phyloP scores from a whole-genome alignment of 2,329 filamentous ascomycete species.

The Pseudogymnoascus sp. region DNA sequence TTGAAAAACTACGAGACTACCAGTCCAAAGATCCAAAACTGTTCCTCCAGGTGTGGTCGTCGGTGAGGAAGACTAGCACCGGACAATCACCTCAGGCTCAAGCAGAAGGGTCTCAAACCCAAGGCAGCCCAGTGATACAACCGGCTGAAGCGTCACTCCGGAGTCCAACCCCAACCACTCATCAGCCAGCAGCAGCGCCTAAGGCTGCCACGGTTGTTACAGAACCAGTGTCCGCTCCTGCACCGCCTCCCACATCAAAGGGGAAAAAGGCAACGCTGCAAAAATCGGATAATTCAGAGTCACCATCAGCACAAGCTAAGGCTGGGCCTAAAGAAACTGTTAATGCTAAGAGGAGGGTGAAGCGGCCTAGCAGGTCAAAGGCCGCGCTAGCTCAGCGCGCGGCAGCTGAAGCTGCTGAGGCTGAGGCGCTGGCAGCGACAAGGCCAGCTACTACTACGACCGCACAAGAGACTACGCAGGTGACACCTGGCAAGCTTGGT shows the following conservation, averaged over 20 bases:
- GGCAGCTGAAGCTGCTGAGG: background rate
- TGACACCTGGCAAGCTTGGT: background rate
- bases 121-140: background rate
- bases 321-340: background rate
- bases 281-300: background rate
- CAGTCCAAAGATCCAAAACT: constrained; percentile 44
- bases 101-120: background rate
- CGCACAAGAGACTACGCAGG: background rate
- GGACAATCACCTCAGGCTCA: constrained; percentile 5
- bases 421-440: background rate
- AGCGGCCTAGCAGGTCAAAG: constrained; percentile 6
- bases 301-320: background rate
- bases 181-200: background rate
- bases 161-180: background rate
- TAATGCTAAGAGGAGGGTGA: background rate
- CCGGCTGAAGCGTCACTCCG: too few relatives aligned
- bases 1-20: constrained; percentile 44
- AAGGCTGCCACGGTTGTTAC: background rate
- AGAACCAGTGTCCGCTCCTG: background rate
- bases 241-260: background rate
- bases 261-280: background rate
- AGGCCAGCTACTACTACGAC: background rate
- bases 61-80: constrained; percentile 34
- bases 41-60: constrained; percentile 45
- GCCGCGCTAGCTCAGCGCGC: background rate